These are phyloP conservation scores for Termitomyces sp. DNA, from an alignment of 768 basidiomycete species.

Conservation along the genomic window DNA sequence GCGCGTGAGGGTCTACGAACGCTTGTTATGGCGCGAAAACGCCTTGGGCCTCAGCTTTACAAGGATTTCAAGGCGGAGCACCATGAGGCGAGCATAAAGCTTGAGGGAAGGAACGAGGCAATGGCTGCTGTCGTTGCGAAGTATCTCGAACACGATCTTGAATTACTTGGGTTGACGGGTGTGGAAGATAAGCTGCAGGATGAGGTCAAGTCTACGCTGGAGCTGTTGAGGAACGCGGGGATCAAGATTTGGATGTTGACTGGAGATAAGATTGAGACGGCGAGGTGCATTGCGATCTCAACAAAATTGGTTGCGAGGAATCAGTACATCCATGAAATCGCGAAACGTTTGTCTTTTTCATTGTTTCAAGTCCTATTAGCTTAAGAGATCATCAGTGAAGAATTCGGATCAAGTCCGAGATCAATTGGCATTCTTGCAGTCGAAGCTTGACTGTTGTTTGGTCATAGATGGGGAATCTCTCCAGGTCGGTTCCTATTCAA, in stretches of 20 bases:
- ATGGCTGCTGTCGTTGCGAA: slow-evolving; percentile 71
- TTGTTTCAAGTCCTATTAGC: background rate
- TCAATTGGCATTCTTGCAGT: slow-evolving; percentile 89
- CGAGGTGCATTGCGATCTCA: slow-evolving; percentile 95
- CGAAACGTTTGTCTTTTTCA: slow-evolving; percentile 61
- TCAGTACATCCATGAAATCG: slow-evolving; percentile 96
- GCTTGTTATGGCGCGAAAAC: slow-evolving; percentile 85
- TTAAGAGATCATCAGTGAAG: slow-evolving; percentile 53
- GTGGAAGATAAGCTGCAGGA: slow-evolving; percentile 99
- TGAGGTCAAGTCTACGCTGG: slow-evolving; percentile 90
- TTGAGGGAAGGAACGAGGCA: slow-evolving; percentile 78
- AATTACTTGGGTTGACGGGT: slow-evolving; percentile 91
- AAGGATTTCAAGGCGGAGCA: slow-evolving; percentile 65
- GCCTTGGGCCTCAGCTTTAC: slow-evolving; percentile 64
- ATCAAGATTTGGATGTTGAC: slow-evolving; percentile 99
- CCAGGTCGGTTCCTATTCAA: slow-evolving; percentile 45
- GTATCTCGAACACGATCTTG: slow-evolving; percentile 82
- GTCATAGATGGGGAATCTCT: slow-evolving; percentile 98
- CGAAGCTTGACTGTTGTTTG: slow-evolving; percentile 93
- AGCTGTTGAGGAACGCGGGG: slow-evolving; percentile 89
- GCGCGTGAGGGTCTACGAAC: slow-evolving; percentile 93
- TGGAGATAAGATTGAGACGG: slow-evolving; percentile 98
- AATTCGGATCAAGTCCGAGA: slow-evolving; percentile 78
- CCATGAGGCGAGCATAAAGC: slow-evolving; percentile 71
- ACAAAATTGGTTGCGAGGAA: slow-evolving; percentile 93